Evolutionary conservation across 2,329 filamentous ascomycete genomes (phyloP).

Genomic region (Calonectria pauciramosa): DNA sequence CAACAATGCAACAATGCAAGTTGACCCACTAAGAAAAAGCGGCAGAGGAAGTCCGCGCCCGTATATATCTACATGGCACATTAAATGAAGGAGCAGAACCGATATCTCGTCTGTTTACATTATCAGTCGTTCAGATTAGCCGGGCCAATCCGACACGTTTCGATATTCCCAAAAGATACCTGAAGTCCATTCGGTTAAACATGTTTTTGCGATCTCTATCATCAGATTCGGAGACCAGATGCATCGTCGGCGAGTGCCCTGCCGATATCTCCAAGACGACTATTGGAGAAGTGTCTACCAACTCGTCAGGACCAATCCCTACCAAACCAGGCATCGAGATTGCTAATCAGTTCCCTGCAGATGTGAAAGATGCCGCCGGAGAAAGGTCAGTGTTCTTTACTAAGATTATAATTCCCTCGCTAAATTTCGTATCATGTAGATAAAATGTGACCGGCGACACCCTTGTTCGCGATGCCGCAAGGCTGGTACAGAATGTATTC

Average conservation of each 20-base stretch:
- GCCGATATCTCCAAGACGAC: neutral
- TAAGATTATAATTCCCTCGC: neutral
- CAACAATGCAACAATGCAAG: neutral
- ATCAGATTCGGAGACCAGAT: neutral
- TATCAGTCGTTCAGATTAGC: neutral
- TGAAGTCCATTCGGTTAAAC: neutral
- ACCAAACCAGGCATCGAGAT: no score
- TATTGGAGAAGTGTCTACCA: neutral
- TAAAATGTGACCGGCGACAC: conserved; percentile 66
- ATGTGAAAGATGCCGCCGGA: conserved; percentile 58
- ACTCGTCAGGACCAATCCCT: neutral
- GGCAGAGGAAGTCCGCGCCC: conserved; percentile 12
- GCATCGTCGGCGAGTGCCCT: neutral
- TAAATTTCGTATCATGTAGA: conserved; percentile 49
- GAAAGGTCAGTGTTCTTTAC: conserved; percentile 50
- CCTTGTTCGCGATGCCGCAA: conserved; percentile 65
- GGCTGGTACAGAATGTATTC: conserved; percentile 54
- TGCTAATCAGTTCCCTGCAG: conserved; percentile 37
- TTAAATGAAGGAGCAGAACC: neutral
- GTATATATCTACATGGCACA: neutral
- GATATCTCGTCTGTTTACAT: neutral
- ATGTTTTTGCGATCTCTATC: neutral
- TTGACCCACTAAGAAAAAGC: neutral
- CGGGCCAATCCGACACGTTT: neutral
- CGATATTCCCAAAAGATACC: neutral